Evolutionary conservation across 192 early-diverging fungal genomes (phyloP).

Genomic region (Phlyctochytrium bullatum): DNA sequence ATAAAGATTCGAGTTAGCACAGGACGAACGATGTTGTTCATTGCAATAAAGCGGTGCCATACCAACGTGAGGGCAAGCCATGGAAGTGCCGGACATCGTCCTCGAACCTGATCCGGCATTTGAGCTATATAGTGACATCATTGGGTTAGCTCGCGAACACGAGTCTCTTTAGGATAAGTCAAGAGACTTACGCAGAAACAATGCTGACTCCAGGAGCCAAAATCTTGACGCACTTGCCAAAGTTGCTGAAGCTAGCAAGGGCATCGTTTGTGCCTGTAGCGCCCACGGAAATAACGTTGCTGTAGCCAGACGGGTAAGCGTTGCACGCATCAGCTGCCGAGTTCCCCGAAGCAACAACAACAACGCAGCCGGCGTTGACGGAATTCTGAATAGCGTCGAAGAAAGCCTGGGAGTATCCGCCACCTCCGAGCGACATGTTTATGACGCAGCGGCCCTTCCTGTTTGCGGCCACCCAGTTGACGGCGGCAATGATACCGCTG

Average conservation of each 20-base stretch:
- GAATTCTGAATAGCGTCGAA: constrained; percentile 39
- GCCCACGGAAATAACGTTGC: constrained; percentile 47
- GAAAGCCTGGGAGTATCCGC: constrained; percentile 43
- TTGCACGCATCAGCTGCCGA: constrained; percentile 49
- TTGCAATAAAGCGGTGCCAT: too few species aligned
- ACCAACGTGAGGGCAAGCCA: too few species aligned
- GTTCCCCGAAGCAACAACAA: neutral
- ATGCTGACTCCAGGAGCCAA: too few species aligned
- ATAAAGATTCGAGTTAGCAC: too few species aligned
- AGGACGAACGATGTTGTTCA: too few species aligned
- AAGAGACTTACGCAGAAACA: too few species aligned
- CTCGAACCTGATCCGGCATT: too few species aligned
- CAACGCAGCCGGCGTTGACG: constrained; percentile 46
- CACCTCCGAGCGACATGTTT: constrained; percentile 74
- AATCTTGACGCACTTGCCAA: constrained; percentile 58
- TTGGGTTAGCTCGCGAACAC: too few species aligned
- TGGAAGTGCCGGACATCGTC: too few species aligned
- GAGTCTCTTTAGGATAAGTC: too few species aligned
- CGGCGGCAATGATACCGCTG: constrained; percentile 50
- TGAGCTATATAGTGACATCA: too few species aligned
- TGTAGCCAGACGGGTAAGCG: constrained; percentile 46
- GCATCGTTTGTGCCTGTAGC: constrained; percentile 22
- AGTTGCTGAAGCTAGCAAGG: constrained; percentile 47
- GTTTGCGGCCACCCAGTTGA: constrained; percentile 37
- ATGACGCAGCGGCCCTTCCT: constrained; percentile 18